Conservation (phyloP, 1,284 basidiomycete genomes). For the Farysia itapuensis region DNA sequence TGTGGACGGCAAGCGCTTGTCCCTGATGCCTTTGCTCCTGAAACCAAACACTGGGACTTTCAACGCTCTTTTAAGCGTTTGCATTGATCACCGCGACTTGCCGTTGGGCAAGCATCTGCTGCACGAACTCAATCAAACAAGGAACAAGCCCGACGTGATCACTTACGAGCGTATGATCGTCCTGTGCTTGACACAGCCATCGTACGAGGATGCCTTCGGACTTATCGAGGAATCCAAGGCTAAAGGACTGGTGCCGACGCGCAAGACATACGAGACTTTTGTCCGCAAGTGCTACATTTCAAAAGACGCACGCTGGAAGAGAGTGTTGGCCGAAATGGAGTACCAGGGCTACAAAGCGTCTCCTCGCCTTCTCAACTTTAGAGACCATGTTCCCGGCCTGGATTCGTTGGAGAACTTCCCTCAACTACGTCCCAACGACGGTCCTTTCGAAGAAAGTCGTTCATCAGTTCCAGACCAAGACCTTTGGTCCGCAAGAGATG, state of each 20-base stretch:
- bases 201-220: slow-evolving; percentile 43
- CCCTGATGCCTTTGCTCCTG: neutral
- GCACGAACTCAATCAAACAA: slow-evolving; percentile 11
- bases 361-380: too few species aligned
- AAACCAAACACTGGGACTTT: slow-evolving; percentile 25
- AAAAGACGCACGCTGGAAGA: slow-evolving; percentile 36
- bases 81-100: slow-evolving; percentile 25
- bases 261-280: slow-evolving; percentile 42
- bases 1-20: neutral
- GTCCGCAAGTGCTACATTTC: slow-evolving; percentile 34
- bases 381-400: too few species aligned
- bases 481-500: too few species aligned
- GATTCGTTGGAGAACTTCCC: too few species aligned
- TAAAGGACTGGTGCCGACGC: slow-evolving; percentile 20
- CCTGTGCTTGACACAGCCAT: slow-evolving; percentile 27
- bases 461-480: too few species aligned
- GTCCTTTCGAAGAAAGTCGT: too few species aligned
- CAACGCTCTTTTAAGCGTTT: slow-evolving; percentile 28
- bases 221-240: slow-evolving; percentile 45
- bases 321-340: slow-evolving; percentile 37
- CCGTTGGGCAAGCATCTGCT: slow-evolving; percentile 20
- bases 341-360: slow-evolving; percentile 16
- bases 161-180: slow-evolving; percentile 46
- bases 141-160: slow-evolving; percentile 11
- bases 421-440: too few species aligned